Evolutionary conservation across 805 yeast species (phyloP).

Genomic region (Metschnikowia amazonensis): DNA sequence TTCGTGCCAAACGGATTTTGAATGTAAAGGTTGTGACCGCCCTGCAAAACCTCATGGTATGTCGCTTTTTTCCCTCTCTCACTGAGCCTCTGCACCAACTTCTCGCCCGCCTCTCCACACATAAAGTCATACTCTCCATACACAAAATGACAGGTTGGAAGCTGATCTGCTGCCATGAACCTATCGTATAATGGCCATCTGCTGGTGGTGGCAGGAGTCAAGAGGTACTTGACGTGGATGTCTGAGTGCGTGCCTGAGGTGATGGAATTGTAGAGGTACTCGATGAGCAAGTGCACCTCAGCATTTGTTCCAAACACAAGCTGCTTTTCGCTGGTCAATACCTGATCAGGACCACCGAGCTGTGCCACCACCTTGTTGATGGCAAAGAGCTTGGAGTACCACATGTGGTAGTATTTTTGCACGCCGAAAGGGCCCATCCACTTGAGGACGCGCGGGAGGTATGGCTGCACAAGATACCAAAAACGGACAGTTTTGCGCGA

Average conservation of each 20-base stretch:
- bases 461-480: conserved; percentile 43
- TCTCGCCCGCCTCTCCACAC: conserved; percentile 54
- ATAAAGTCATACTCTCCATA: conserved; percentile 78
- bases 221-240: conserved; percentile 43
- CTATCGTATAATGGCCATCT: conserved; percentile 65
- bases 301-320: conserved; percentile 36
- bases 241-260: conserved; percentile 39
- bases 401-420: conserved; percentile 33
- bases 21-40: conserved; percentile 44
- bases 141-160: conserved; percentile 40
- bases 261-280: conserved; percentile 40
- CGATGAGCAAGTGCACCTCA: conserved; percentile 35
- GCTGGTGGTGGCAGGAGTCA: conserved; percentile 58
- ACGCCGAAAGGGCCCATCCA: conserved; percentile 41
- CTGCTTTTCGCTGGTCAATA: conserved; percentile 27
- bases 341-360: conserved; percentile 25
- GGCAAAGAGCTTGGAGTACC: conserved; percentile 39
- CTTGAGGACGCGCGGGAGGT: conserved; percentile 47
- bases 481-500: conserved; percentile 25
- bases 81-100: conserved; percentile 25
- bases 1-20: conserved; percentile 45
- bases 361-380: conserved; percentile 33
- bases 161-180: conserved; percentile 20
- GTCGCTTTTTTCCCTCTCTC: conserved; percentile 6
- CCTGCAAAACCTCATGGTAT: conserved; percentile 25